Evolutionary conservation across 2,329 filamentous ascomycete genomes (phyloP).

Genomic region (Penicillium hordei): DNA sequence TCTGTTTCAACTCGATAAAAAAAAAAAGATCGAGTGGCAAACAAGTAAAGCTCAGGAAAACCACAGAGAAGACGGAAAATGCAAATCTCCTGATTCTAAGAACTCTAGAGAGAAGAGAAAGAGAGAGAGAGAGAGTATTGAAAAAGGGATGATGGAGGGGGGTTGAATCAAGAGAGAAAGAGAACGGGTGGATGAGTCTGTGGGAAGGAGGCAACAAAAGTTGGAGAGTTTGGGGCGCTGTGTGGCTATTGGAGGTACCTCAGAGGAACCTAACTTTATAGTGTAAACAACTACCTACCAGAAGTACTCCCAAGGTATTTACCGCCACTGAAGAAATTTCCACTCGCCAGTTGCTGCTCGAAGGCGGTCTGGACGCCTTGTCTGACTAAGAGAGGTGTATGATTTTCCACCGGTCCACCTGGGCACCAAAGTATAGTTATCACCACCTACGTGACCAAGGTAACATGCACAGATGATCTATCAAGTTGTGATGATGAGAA

Average conservation of each 20-base stretch:
- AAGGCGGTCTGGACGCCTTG: slow-evolving; percentile 2
- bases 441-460: slow-evolving; percentile 4
- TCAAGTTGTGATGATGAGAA: not conserved
- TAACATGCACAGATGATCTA: not conserved
- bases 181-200: slow-evolving; percentile 22
- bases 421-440: slow-evolving; percentile 1
- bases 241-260: slow-evolving; percentile 8
- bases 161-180: slow-evolving; percentile 22
- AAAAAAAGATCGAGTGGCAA: slow-evolving; percentile 27
- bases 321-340: slow-evolving; percentile 17
- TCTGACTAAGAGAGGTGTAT: slow-evolving; percentile 19
- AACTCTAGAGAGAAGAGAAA: slow-evolving; percentile 30
- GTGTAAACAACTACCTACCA: not conserved
- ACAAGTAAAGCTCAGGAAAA: slow-evolving; percentile 20
- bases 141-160: slow-evolving; percentile 26
- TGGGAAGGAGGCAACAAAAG: slow-evolving; percentile 31
- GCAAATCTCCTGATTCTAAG: slow-evolving; percentile 34
- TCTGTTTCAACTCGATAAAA: slow-evolving; percentile 21
- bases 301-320: slow-evolving; percentile 10
- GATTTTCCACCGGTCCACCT: not conserved
- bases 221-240: slow-evolving; percentile 13
- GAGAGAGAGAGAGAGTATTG: slow-evolving; percentile 27
- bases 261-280: not conserved
- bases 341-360: slow-evolving; percentile 19
- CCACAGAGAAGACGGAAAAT: slow-evolving; percentile 25